Evolutionary conservation across 169 alveolate species (phyloP), one percentile per base, ranked within the genome.

Genomic region (Plasmodium knowlesi): DNA sequence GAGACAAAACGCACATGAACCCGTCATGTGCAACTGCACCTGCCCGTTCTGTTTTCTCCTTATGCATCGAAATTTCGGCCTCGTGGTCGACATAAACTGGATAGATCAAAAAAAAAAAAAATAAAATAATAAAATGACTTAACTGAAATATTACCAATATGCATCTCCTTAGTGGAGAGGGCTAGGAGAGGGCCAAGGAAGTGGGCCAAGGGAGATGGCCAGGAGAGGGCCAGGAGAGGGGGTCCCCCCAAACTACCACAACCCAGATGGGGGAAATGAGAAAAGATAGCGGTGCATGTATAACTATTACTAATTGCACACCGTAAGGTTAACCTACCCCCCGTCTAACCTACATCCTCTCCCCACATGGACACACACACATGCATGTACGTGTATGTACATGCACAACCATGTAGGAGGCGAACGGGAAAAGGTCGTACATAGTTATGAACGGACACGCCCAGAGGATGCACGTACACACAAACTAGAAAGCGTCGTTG

Each of bases 401-500:
- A 3, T 32, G 39, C 1, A 32, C 39, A 32, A 16, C n/a, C 54
- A 0, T 12, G 57, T 46, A 86, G 93, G 82, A 10, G 80, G 67
- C 5, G 28, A 76, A 5, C 28, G 46, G 12, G 82, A 25, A 30
- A 84, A 71, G 50, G 71, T 30, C 32, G 19, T 73, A 43, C 53
- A 5, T 37, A 37, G 9, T 8, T 32, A 32, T 3, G 30, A 34
- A 8, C n/a, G 57, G 9, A 57, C 5, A 2, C 34, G 53, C 41
- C 14, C 9, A 34, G 32, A 32, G 3, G 81, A 53, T 32, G 41
- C 78, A 28, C 54, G 67, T 3, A 67, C 37, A 50, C 54, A 74
- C 25, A 86, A 54, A 14, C 67, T 86, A 1, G 88, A 86, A 86
- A 86, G 80, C 54, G 93, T 86, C 8, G 93, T 86, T 14, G 93